phyloP scores from a whole-genome alignment of 164 flowering plant species.

The Stephania japonica region DNA sequence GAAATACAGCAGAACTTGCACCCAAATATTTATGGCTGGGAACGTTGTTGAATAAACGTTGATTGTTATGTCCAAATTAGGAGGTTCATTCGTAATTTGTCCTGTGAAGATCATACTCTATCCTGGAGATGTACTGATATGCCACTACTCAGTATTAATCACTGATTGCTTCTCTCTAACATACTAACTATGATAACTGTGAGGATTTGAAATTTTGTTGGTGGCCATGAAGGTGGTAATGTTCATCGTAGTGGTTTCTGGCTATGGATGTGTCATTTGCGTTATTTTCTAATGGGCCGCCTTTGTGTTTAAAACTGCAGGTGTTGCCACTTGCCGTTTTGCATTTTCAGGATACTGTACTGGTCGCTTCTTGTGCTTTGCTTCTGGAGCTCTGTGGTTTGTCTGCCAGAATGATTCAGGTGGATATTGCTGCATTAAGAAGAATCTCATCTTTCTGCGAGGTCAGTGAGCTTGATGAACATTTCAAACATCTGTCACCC shows the following conservation, averaged over 20 bases:
- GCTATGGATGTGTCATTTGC: background rate
- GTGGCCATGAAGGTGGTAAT: background rate
- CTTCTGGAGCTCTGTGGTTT: conserved; percentile 94
- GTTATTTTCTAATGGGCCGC: background rate
- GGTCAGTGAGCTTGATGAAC: conserved; percentile 34
- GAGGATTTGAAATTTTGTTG: too few relatives aligned
- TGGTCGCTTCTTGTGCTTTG: conserved; percentile 87
- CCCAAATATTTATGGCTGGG: too few relatives aligned
- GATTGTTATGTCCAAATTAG: too few relatives aligned
- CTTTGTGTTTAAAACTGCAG: conserved; percentile 31
- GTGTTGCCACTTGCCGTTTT: conserved; percentile 79
- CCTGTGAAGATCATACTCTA: too few relatives aligned
- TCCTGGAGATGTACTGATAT: too few relatives aligned
- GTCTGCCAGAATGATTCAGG: conserved; percentile 68
- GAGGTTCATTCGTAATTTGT: too few relatives aligned
- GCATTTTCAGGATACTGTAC: conserved; percentile 69
- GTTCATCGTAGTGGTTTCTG: background rate
- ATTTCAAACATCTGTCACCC: conserved; percentile 36
- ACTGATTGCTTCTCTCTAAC: too few relatives aligned
- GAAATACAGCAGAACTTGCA: too few relatives aligned
- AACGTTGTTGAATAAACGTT: too few relatives aligned
- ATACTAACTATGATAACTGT: too few relatives aligned
- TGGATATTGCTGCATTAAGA: conserved; percentile 76
- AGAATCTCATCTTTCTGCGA: conserved; percentile 73
- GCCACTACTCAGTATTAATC: too few relatives aligned